These are phyloP conservation scores for Purpureocillium takamizusanense DNA, from an alignment of 2,329 filamentous ascomycete species.

Conservation along the genomic window DNA sequence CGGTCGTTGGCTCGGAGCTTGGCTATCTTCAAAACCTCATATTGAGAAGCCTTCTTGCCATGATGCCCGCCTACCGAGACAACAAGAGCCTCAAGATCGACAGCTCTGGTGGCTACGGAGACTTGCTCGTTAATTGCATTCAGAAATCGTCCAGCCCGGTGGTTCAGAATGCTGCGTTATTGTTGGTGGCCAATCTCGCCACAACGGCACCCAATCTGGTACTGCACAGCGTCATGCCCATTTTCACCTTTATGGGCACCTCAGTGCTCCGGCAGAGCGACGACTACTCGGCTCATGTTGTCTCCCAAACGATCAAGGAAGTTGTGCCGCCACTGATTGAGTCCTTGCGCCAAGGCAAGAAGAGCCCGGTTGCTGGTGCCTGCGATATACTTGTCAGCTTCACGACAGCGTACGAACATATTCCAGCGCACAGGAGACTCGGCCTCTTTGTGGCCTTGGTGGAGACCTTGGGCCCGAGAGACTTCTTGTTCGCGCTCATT, in stretches of 20 bases:
- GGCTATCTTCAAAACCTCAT: conserved; percentile 85
- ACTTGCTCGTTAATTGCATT: conserved; percentile 88
- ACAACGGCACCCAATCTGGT: conserved; percentile 84
- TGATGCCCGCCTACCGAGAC: conserved; percentile 68
- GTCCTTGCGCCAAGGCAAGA: conserved; percentile 73
- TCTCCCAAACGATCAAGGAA: conserved; percentile 87
- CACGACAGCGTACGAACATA: conserved; percentile 91
- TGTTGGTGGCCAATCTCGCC: conserved; percentile 80
- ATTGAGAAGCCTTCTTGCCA: conserved; percentile 70
- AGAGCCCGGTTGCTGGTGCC: conserved; percentile 69
- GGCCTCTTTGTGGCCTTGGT: conserved; percentile 78
- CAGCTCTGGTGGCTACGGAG: conserved; percentile 71
- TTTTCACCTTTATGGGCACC: conserved; percentile 96
- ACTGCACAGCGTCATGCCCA: conserved; percentile 95
- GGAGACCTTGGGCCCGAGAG: conserved; percentile 72
- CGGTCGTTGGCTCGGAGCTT: conserved; percentile 73
- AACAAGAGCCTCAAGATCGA: conserved; percentile 59
- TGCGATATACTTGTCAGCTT: conserved; percentile 92
- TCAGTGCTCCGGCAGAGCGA: conserved; percentile 88
- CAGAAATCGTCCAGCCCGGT: conserved; percentile 86
- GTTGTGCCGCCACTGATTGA: conserved; percentile 87
- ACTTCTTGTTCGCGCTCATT: conserved; percentile 81
- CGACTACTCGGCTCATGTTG: conserved; percentile 93
- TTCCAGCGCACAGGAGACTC: conserved; percentile 76
- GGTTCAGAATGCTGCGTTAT: conserved; percentile 83